These are phyloP conservation scores for Helicostylum pulchrum DNA, from an alignment of 192 early-diverging fungal genomes.

Conservation along the genomic window DNA sequence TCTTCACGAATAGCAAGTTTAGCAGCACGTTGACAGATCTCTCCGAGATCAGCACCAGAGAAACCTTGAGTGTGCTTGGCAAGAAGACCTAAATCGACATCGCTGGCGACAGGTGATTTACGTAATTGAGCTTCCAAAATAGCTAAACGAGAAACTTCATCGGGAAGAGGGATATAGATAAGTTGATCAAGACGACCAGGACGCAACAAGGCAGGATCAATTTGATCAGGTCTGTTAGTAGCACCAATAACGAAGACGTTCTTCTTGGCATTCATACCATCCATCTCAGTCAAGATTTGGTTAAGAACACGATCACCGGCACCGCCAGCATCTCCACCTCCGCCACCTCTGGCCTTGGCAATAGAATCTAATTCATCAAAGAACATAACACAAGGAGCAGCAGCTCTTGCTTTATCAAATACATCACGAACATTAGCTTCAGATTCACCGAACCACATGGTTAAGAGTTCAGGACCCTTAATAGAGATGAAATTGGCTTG, in stretches of 20 bases:
- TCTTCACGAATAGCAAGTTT: conserved; percentile 98
- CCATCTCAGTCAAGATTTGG: conserved; percentile 99
- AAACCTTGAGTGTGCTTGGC: conserved; percentile 91
- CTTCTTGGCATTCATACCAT: conserved; percentile 99
- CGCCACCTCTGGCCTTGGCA: conserved; percentile 85
- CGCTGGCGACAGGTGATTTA: conserved; percentile 84
- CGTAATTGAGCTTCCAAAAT: conserved; percentile 87
- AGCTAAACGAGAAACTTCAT: conserved; percentile 79
- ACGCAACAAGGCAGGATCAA: conserved; percentile 93
- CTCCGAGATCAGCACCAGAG: conserved; percentile 96
- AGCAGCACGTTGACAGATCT: conserved; percentile 97
- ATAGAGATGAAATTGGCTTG: conserved; percentile 99
- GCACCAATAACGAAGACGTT: conserved; percentile 99
- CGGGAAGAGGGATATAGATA: conserved; percentile 84
- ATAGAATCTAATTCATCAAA: conserved; percentile 99
- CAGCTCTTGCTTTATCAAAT: conserved; percentile 98
- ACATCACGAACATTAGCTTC: conserved; percentile 99
- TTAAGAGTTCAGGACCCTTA: conserved; percentile 94
- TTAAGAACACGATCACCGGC: conserved; percentile 98
- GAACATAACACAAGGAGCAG: conserved; percentile 99
- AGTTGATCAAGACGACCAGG: conserved; percentile 98
- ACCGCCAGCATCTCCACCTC: conserved; percentile 82
- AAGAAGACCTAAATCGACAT: conserved; percentile 80
- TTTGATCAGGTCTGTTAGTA: conserved; percentile 98
- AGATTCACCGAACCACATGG: conserved; percentile 99